Evolutionary conservation across 1,284 basidiomycete species (phyloP).

Genomic region (Microbotryum saponariae): DNA sequence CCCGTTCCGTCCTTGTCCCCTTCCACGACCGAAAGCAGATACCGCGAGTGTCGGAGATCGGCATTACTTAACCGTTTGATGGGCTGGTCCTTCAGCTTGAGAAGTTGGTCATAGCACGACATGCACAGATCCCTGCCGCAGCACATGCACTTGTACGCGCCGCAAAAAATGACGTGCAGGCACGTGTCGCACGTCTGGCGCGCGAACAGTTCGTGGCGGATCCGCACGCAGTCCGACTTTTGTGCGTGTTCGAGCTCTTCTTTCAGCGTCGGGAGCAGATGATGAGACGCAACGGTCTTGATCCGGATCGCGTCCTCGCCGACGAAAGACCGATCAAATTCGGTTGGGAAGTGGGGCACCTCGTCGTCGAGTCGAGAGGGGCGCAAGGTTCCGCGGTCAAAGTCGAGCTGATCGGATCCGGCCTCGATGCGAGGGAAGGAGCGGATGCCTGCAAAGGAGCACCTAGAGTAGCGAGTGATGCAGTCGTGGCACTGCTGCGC

Average conservation of each 20-base stretch:
- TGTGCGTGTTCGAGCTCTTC: slow-evolving; percentile 61
- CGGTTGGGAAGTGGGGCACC: slow-evolving; percentile 35
- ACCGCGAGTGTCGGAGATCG: slow-evolving; percentile 15
- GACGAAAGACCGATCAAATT: slow-evolving; percentile 38
- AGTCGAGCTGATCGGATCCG: background rate
- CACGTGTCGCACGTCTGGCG: slow-evolving; percentile 83
- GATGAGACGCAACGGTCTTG: slow-evolving; percentile 55
- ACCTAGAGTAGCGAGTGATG: background rate
- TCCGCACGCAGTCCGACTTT: slow-evolving; percentile 56
- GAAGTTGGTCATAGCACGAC: slow-evolving; percentile 67
- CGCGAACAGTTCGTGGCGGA: slow-evolving; percentile 66
- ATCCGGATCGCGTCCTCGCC: slow-evolving; percentile 34
- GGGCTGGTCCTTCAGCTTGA: slow-evolving; percentile 53
- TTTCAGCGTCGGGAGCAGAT: slow-evolving; percentile 60
- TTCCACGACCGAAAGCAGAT: background rate
- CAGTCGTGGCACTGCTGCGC: slow-evolving; percentile 8
- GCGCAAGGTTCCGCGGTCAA: too few species aligned
- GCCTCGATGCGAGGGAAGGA: slow-evolving; percentile 6
- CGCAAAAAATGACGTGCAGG: slow-evolving; percentile 81
- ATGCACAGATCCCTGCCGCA: slow-evolving; percentile 85
- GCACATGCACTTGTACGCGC: slow-evolving; percentile 76
- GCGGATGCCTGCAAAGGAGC: slow-evolving; percentile 11
- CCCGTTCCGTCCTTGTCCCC: background rate
- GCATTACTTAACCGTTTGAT: slow-evolving; percentile 25
- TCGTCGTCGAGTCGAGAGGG: slow-evolving; percentile 27